Conservation (phyloP, 2,329 filamentous ascomycete species). For the Neonectria coccinea region DNA sequence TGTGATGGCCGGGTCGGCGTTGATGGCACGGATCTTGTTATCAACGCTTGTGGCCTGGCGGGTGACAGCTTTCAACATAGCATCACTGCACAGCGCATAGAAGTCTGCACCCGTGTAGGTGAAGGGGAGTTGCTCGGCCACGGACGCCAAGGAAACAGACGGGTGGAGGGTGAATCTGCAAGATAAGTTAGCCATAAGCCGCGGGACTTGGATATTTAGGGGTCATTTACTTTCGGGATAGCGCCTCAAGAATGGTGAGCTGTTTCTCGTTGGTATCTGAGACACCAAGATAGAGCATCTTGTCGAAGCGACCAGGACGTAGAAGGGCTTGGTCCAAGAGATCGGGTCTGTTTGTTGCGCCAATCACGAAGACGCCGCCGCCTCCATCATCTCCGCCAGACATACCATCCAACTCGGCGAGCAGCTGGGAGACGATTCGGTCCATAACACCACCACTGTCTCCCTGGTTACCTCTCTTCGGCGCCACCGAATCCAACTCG, state of each 20-base stretch:
- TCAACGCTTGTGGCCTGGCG: slow-evolving; percentile 88
- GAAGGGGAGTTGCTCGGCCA: slow-evolving; percentile 85
- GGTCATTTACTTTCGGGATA: slow-evolving; percentile 86
- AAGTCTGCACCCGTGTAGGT: slow-evolving; percentile 98
- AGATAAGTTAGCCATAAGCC: slow-evolving; percentile 22
- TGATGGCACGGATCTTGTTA: slow-evolving; percentile 80
- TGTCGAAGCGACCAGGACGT: slow-evolving; percentile 92
- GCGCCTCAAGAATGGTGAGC: slow-evolving; percentile 89
- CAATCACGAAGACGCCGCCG: slow-evolving; percentile 95
- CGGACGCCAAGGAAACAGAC: slow-evolving; percentile 77
- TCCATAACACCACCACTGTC: slow-evolving; percentile 99
- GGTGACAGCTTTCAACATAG: slow-evolving; percentile 98
- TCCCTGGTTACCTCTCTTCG: slow-evolving; percentile 96
- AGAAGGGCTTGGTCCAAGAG: slow-evolving; percentile 90
- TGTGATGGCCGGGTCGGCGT: slow-evolving; percentile 56
- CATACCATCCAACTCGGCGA: slow-evolving; percentile 98
- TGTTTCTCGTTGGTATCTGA: slow-evolving; percentile 98
- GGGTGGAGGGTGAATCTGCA: slow-evolving; percentile 85
- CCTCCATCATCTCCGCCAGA: slow-evolving; percentile 88
- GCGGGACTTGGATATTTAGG: slow-evolving; percentile 8
- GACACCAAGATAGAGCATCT: slow-evolving; percentile 97
- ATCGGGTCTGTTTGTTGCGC: slow-evolving; percentile 94
- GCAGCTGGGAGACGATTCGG: slow-evolving; percentile 91
- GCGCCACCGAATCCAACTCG: slow-evolving; percentile 91
- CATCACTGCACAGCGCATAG: slow-evolving; percentile 96